These are phyloP conservation scores for Yarrowia osloensis DNA, from an alignment of 805 yeast genomes.

Conservation along the genomic window DNA sequence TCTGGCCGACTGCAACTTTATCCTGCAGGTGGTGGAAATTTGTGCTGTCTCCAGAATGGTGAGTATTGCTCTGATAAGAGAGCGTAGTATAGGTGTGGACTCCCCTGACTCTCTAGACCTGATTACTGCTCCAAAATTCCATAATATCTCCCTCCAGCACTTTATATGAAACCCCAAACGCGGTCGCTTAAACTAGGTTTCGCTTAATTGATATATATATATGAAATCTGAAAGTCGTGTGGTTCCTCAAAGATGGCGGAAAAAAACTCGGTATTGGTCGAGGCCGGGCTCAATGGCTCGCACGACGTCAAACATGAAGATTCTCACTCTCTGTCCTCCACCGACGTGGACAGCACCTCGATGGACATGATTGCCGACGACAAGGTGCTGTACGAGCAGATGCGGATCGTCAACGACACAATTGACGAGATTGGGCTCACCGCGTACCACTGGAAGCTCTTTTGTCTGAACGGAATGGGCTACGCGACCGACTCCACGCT, in stretches of 20 bases:
- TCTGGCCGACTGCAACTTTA: neutral
- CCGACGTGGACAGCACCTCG: slow-evolving; percentile 9
- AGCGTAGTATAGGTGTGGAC: neutral
- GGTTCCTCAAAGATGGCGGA: neutral
- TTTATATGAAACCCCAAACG: neutral
- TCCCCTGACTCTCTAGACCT: neutral
- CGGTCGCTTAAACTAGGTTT: neutral
- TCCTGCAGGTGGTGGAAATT: neutral
- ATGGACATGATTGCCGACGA: slow-evolving; percentile 22
- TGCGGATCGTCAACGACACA: slow-evolving; percentile 51
- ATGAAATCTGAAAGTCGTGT: neutral
- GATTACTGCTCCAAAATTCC: neutral
- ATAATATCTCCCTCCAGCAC: too few species aligned
- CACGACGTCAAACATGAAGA: neutral
- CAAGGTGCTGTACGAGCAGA: slow-evolving; percentile 24
- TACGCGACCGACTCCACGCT: slow-evolving; percentile 58
- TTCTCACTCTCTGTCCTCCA: slow-evolving; percentile 12
- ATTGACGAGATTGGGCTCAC: slow-evolving; percentile 65
- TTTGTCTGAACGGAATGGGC: slow-evolving; percentile 58
- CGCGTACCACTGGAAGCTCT: slow-evolving; percentile 53
- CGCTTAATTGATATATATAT: neutral
- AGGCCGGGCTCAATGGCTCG: slow-evolving; percentile 1
- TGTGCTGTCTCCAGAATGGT: neutral
- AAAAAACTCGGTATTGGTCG: neutral
- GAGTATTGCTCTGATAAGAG: neutral